A percentile compares a stretch with the other conserved stretches of the same genome.
Evolutionary conservation across 2,329 filamentous ascomycete genomes (phyloP).

Genomic region (Basipetospora sp.): DNA sequence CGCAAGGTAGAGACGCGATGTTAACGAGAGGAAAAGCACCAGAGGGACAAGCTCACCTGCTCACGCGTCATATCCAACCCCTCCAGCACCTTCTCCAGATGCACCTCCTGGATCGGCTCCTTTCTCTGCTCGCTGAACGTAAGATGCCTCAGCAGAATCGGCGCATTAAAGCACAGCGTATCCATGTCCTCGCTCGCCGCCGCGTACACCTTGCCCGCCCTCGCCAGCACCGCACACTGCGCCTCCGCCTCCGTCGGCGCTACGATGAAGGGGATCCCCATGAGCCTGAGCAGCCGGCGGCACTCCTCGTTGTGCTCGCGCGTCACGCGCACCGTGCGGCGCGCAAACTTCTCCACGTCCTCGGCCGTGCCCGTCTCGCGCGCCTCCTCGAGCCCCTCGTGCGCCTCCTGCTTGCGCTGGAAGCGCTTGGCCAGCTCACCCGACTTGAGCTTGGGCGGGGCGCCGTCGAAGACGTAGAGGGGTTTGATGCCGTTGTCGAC

Average conservation of each 20-base stretch:
- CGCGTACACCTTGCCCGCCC: conserved; percentile 88
- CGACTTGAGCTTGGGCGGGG: conserved; percentile 91
- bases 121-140: conserved; percentile 97
- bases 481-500: conserved; percentile 98
- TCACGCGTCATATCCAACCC: conserved; percentile 76
- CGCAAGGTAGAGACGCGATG: too few species aligned
- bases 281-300: conserved; percentile 75
- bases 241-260: conserved; percentile 95
- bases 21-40: too few species aligned
- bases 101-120: conserved; percentile 92
- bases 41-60: conserved; percentile 40
- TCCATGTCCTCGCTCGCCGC: conserved; percentile 99
- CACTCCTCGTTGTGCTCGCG: conserved; percentile 93
- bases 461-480: conserved; percentile 93
- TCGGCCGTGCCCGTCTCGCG: conserved; percentile 93
- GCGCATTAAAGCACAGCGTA: conserved; percentile 85
- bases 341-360: conserved; percentile 95
- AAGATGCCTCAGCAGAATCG: conserved; percentile 78
- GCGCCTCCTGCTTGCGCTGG: conserved; percentile 84
- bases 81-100: conserved; percentile 71
- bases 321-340: conserved; percentile 86
- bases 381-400: conserved; percentile 79
- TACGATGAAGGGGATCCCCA: conserved; percentile 91
- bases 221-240: conserved; percentile 79
- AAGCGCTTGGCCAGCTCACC: conserved; percentile 93